phyloP scores from a whole-genome alignment of 1,139 yeast genomes.

The Diutina rugosa region DNA sequence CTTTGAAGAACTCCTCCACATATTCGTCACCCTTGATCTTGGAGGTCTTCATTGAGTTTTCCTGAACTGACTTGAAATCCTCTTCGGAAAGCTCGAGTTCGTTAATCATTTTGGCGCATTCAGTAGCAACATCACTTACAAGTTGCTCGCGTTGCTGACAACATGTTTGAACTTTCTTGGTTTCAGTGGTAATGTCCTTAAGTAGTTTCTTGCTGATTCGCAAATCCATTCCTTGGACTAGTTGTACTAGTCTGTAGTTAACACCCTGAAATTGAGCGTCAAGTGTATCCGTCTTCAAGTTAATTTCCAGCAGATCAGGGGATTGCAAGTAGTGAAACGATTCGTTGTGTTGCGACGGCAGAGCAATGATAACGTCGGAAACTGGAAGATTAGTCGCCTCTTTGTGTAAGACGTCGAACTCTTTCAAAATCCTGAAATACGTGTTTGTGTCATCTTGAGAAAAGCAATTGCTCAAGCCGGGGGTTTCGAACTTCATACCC shows the following conservation, averaged over 20 bases:
- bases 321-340: background rate
- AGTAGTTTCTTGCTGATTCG: background rate
- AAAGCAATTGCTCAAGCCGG: conserved; percentile 11
- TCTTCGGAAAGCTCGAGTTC: background rate
- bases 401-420: background rate
- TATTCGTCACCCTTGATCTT: background rate
- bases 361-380: background rate
- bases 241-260: background rate
- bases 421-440: conserved; percentile 21
- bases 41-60: background rate
- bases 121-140: background rate
- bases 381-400: background rate
- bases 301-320: background rate
- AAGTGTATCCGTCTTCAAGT: background rate
- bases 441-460: conserved; percentile 15
- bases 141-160: background rate
- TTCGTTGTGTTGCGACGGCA: background rate
- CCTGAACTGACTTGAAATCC: background rate
- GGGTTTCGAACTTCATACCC: conserved; percentile 7
- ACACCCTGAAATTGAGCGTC: background rate
- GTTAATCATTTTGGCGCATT: background rate
- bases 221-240: background rate
- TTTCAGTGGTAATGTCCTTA: background rate
- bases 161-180: background rate
- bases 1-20: background rate